Base-by-base conservation (phyloP, 163 green algal species). In the Chloroidium sp. region DNA sequence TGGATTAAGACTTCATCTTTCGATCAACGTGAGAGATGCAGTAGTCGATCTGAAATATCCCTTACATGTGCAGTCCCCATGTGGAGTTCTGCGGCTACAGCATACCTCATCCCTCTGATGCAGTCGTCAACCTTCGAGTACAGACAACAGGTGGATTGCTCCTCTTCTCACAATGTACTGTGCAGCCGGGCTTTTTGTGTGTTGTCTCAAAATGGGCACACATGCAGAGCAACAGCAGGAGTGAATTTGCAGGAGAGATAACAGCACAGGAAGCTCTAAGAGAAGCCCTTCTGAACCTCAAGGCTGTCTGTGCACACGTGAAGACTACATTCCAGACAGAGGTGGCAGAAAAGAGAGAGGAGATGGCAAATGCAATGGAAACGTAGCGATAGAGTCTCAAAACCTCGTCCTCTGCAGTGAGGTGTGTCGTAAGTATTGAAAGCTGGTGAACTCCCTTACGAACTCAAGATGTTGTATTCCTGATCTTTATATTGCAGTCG, bases 21-120 rank as follows among this genome's bases (percentile, higher is more conserved):
- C 36, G 36, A 36, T 36, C 36, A 36, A 36, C 36, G 36, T 36
- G 36, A 36, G 36, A 36, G 36, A 36, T 36, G 36, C 36, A 36
- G 36, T 36, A 36, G 36, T 36, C 36, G 36, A 36, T 36, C 36
- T 36, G 36, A 36, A 36, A 36, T 36, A 36, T 36, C 36, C 36
- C 36, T 36, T 36, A 36, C 36, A 36, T 36, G 36, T 81, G 83
- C 88, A 95, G 91, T 74, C 91, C 91, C 1, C 84, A 93, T 75
- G 92, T 97, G 12, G 77, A 83, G 0, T 95, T 97, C 75, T 91
- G 84, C 6, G 93, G 93, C 8, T 97, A 96, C 84, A 93, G 85
- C 82, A 95, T 95, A 77, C 92, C 93, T 1, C 93, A 97, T 76
- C 93, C 93, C 1, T 93, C 91, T 58, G 92, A 97, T 78, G 82